Conservation (phyloP, 2,329 filamentous ascomycete genomes). For the Microsporum canis region DNA sequence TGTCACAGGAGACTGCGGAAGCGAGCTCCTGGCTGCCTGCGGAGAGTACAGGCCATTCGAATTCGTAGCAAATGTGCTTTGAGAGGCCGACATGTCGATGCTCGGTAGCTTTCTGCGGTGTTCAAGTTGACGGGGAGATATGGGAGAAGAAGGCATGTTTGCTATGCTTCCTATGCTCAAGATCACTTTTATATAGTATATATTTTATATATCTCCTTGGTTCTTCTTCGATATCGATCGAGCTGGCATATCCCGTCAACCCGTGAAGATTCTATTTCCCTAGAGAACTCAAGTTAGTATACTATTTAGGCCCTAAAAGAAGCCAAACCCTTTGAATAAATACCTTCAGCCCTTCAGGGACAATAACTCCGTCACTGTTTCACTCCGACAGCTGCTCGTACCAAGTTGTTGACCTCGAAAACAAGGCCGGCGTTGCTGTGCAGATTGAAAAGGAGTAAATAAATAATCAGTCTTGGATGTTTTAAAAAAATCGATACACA, state of each 20-base stretch:
- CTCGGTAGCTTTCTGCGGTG: slow-evolving; percentile 29
- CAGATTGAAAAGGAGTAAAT: neutral
- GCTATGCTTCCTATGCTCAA: slow-evolving; percentile 16
- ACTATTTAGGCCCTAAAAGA: neutral
- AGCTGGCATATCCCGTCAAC: neutral
- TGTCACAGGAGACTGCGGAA: slow-evolving; percentile 30
- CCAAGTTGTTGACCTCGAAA: neutral
- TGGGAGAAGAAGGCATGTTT: slow-evolving; percentile 16
- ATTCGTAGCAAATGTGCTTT: slow-evolving; percentile 18
- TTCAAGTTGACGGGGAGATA: slow-evolving; percentile 18
- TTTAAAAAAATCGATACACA: neutral
- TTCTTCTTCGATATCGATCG: neutral
- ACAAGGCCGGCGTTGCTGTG: neutral
- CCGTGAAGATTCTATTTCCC: neutral
- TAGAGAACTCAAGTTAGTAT: neutral
- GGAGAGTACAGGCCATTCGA: slow-evolving; percentile 26
- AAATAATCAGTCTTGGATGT: neutral
- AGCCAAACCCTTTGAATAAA: neutral
- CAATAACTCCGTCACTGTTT: neutral
- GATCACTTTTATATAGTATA: neutral
- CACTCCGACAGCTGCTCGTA: neutral
- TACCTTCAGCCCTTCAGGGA: neutral
- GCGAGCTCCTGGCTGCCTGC: slow-evolving; percentile 26
- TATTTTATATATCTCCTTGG: neutral
- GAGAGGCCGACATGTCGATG: slow-evolving; percentile 28